Evolutionary conservation across 2,329 filamentous ascomycete genomes (phyloP).

Genomic region (Aspergillus sojae): DNA sequence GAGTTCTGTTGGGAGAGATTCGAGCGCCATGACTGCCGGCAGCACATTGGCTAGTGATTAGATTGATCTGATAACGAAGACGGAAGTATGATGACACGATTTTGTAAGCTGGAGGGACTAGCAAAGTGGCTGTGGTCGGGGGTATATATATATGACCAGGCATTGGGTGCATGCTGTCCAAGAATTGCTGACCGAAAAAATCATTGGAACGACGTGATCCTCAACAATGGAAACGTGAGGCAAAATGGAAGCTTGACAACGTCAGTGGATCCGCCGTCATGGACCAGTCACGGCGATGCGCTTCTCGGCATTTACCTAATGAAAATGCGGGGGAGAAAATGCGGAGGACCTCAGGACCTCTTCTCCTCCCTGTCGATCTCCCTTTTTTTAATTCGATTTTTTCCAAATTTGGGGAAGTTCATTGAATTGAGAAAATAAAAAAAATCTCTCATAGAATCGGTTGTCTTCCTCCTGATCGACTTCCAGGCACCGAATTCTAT

Average conservation of each 20-base stretch:
- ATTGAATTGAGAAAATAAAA: background rate
- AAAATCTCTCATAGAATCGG: background rate
- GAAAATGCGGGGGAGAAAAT: background rate
- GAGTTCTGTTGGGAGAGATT: constrained; percentile 18
- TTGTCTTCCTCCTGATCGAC: background rate
- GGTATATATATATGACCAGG: background rate
- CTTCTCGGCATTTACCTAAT: background rate
- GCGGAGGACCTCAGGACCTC: background rate
- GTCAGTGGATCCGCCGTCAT: background rate
- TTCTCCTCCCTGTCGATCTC: background rate
- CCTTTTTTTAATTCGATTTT: background rate
- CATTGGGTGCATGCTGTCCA: background rate
- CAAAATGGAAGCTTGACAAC: constrained; percentile 2
- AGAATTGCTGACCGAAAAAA: background rate
- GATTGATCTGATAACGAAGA: background rate
- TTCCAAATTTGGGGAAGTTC: background rate
- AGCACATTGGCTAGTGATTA: background rate
- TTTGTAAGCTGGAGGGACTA: background rate
- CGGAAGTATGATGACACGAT: background rate
- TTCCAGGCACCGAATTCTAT: background rate
- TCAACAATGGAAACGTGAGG: background rate
- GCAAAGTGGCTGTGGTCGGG: background rate
- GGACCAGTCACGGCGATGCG: background rate
- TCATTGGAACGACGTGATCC: background rate
- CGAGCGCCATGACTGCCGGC: constrained; percentile 14